These are phyloP conservation scores for Podospora fimiseda DNA, from an alignment of 495 filamentous ascomycete genomes.

Conservation along the genomic window DNA sequence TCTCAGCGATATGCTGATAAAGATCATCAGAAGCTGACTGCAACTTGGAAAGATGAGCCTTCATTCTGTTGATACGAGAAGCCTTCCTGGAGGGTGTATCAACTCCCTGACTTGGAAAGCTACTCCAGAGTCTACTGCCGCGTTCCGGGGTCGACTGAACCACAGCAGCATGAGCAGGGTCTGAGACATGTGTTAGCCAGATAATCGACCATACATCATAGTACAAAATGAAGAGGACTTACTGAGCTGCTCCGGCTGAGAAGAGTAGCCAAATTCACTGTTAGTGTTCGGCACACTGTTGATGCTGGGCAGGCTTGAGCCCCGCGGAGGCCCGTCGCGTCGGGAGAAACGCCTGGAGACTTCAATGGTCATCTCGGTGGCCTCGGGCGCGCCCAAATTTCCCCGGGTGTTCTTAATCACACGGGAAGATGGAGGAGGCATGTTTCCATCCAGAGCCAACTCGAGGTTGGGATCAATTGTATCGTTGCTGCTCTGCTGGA, in stretches of 20 bases:
- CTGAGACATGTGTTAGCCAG: not conserved
- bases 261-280: slow-evolving; percentile 4
- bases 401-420: slow-evolving; percentile 10
- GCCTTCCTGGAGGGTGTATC: slow-evolving; percentile 9
- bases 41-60: slow-evolving; percentile 7
- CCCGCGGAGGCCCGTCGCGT: slow-evolving; percentile 4
- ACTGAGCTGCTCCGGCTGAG: slow-evolving; percentile 15
- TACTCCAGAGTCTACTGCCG: not conserved
- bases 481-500: slow-evolving; percentile 1
- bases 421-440: slow-evolving; percentile 23
- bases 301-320: slow-evolving; percentile 15
- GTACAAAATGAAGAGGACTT: not conserved
- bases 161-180: not conserved
- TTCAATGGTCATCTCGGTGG: not conserved
- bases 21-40: slow-evolving; percentile 12
- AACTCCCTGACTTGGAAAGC: not conserved
- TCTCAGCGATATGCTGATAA: slow-evolving; percentile 9
- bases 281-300: slow-evolving; percentile 13
- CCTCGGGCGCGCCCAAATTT: not conserved
- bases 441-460: slow-evolving; percentile 8
- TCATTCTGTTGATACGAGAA: slow-evolving; percentile 10
- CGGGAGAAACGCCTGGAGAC: slow-evolving; percentile 16
- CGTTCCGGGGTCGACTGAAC: not conserved
- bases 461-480: slow-evolving; percentile 5
- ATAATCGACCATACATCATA: not conserved